phyloP scores from a whole-genome alignment of 2,329 filamentous ascomycete genomes.

The Paecilomyces formosus region DNA sequence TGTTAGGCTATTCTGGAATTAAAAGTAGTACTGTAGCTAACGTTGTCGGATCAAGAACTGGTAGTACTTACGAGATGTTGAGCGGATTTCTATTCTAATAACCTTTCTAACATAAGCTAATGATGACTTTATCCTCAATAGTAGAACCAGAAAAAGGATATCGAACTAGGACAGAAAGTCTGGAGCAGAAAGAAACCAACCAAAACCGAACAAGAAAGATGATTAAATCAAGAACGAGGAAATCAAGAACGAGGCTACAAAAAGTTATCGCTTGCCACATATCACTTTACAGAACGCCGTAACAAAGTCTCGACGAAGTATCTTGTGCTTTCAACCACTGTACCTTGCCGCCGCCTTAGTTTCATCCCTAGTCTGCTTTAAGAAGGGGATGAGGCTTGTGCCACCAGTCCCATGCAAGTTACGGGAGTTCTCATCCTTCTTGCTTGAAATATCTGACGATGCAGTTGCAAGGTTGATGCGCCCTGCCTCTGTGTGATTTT shows the following conservation, averaged over 20 bases:
- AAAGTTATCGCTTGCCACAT: neutral
- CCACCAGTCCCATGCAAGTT: slow-evolving; percentile 45
- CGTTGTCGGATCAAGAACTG: neutral
- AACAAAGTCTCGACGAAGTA: neutral
- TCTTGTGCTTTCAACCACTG: slow-evolving; percentile 7
- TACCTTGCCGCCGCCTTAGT: slow-evolving; percentile 36
- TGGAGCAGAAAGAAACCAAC: neutral
- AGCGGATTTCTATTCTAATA: neutral
- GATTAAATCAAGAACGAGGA: neutral
- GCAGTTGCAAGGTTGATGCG: slow-evolving; percentile 39
- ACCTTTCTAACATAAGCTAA: neutral
- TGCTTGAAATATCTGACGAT: slow-evolving; percentile 30
- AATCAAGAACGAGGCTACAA: too few relatives aligned
- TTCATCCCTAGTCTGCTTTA: slow-evolving; percentile 46
- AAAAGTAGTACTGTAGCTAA: neutral
- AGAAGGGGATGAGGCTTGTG: slow-evolving; percentile 46
- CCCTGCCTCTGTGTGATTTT: slow-evolving; percentile 8
- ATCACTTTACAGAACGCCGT: neutral
- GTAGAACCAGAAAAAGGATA: neutral
- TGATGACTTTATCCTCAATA: neutral
- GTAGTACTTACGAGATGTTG: neutral
- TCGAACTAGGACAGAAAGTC: neutral
- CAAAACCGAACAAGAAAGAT: neutral
- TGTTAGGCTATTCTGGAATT: too few relatives aligned
- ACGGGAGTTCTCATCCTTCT: slow-evolving; percentile 20